phyloP scores from a whole-genome alignment of 768 basidiomycete genomes.

The Terana coerulea region DNA sequence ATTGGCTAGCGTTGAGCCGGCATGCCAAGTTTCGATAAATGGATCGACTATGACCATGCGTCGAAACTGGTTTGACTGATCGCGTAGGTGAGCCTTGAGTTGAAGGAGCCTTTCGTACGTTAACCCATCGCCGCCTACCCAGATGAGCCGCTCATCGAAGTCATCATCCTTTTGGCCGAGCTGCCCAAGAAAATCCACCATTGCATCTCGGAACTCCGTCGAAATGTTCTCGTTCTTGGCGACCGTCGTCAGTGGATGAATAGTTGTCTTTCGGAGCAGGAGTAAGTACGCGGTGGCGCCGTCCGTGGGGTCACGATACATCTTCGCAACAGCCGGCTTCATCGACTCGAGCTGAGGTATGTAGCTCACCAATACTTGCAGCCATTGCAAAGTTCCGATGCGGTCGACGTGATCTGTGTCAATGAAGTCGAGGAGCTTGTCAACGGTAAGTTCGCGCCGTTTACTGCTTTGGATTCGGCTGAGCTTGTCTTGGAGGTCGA shows the following conservation, averaged over 20 bases:
- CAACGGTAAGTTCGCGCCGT: slow-evolving; percentile 19
- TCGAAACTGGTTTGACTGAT: too few species aligned
- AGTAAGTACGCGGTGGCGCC: slow-evolving; percentile 14
- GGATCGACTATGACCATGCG: too few species aligned
- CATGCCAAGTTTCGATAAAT: slow-evolving; percentile 14
- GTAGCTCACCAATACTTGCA: slow-evolving; percentile 21
- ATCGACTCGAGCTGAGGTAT: slow-evolving; percentile 23
- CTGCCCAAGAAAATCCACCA: slow-evolving; percentile 33
- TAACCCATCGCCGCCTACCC: slow-evolving; percentile 33
- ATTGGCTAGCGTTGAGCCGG: slow-evolving; percentile 5
- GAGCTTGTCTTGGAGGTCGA: slow-evolving; percentile 21
- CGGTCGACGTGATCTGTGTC: slow-evolving; percentile 24
- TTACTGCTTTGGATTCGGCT: slow-evolving; percentile 1
- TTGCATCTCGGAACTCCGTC: slow-evolving; percentile 28
- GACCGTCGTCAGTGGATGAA: slow-evolving; percentile 29
- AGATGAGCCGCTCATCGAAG: slow-evolving; percentile 21
- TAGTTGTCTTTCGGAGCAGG: slow-evolving; percentile 1
- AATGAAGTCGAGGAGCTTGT: slow-evolving; percentile 21
- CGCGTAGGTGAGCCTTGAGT: too few species aligned
- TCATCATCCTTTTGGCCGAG: slow-evolving; percentile 23
- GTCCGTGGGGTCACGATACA: background rate
- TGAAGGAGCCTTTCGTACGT: too few species aligned
- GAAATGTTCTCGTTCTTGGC: slow-evolving; percentile 27
- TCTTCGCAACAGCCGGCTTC: background rate
- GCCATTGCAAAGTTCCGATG: slow-evolving; percentile 28